Evolutionary conservation across 2,329 filamentous ascomycete genomes (phyloP), one percentile per base, ranked within the genome.

Genomic region (Phyllachora maydis): DNA sequence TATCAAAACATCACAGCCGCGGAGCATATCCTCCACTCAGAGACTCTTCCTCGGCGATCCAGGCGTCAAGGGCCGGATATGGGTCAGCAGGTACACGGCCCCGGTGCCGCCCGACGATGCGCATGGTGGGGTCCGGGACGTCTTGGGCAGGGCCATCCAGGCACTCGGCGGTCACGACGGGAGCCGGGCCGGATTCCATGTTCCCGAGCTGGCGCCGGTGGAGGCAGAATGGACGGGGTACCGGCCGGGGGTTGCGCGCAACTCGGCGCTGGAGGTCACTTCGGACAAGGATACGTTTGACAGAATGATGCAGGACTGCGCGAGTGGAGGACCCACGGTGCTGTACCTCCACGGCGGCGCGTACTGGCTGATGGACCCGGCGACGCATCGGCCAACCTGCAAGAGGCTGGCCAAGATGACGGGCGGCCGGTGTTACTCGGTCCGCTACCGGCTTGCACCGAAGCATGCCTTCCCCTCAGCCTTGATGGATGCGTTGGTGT

Each of bases 191-290:
- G 40, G 33, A 7, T 28, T 47, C 23, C 29, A 29, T 20, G 37
- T 62, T 28, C 69, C 72, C 1, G 57, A 59, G 0, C 39, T 67
- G 1, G 41, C 47, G 3, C 48, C 62, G 11, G 56, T 78, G 4
- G 64, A 78, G 40, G 73, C 65, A 13, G 76, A 85, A 42, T 83
- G 76, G 77, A 76, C 71, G 4, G 73, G 74, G 0, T 73, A 73
- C 42, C 56, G 76, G 13, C 52, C 58, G 2, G 51, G 41, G 17
- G 74, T 58, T 4, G 46, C 48, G 3, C 39, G 48, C 11, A 48
- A 60, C 3, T 54, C 62, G 11, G 40, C 45, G 4, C 50, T 65
- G 30, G 68, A 68, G 1, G 36, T 46, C 2, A 50, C 75, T 15
- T 55, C 61, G 3, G 72, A 82, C 39, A 46, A 50, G 26, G 59